A percentile compares a stretch with the other conserved stretches of the same genome.
These are phyloP conservation scores for Entomortierella beljakovae DNA, from an alignment of 192 early-diverging fungal species.

Conservation along the genomic window DNA sequence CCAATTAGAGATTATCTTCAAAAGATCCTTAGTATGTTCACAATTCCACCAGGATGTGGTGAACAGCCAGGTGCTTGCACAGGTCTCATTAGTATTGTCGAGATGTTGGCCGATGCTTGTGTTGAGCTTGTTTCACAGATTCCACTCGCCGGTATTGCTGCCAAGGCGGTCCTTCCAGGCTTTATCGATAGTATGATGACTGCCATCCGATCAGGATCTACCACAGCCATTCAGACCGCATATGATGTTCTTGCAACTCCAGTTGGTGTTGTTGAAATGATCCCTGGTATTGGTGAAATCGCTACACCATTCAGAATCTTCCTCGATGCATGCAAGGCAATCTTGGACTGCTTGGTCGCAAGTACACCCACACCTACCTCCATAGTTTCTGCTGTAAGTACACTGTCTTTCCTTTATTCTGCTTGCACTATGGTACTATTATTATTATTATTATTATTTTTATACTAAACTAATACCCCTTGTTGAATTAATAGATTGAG, in stretches of 20 bases:
- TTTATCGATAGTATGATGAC: neutral
- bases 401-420: neutral
- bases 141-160: neutral
- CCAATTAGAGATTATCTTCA: neutral
- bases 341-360: slow-evolving; percentile 6
- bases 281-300: neutral
- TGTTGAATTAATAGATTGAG: too few species aligned
- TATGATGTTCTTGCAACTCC: neutral
- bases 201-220: neutral
- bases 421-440: neutral
- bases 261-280: neutral
- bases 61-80: neutral
- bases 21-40: neutral
- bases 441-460: neutral
- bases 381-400: neutral
- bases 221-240: neutral
- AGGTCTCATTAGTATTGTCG: neutral
- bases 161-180: neutral
- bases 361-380: neutral
- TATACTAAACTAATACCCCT: too few species aligned
- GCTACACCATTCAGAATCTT: neutral
- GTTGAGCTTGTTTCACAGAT: neutral
- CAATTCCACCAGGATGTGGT: neutral
- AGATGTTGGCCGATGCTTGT: neutral
- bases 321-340: slow-evolving; percentile 2